A percentile compares a stretch with the other conserved stretches of the same genome.
Evolutionary conservation across 441 rosid species (phyloP).

Genomic region (Arabidopsis hybrid): DNA sequence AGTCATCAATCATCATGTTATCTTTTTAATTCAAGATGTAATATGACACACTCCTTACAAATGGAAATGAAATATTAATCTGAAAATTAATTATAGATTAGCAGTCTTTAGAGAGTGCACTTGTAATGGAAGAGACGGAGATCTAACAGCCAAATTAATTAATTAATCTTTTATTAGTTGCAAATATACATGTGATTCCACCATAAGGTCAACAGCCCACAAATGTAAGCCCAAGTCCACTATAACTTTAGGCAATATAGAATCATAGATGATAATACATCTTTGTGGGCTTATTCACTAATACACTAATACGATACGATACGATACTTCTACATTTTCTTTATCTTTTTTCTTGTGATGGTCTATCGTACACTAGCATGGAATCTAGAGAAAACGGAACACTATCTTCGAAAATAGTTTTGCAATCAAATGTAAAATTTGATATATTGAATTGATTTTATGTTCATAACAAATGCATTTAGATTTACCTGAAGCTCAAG

Average conservation of each 20-base stretch:
- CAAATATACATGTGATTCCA: constrained; percentile 16
- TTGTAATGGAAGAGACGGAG: not conserved
- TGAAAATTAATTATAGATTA: not conserved
- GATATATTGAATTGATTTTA: not conserved
- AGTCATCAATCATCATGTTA: constrained; percentile 24
- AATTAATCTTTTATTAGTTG: not conserved
- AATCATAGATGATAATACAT: too few relatives aligned
- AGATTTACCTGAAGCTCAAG: not conserved
- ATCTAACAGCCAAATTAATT: not conserved
- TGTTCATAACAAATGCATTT: constrained; percentile 17
- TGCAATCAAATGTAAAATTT: not conserved
- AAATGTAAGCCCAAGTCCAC: constrained; percentile 19
- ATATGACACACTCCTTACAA: not conserved
- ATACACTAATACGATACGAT: too few relatives aligned
- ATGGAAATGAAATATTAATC: not conserved
- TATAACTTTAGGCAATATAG: constrained; percentile 6
- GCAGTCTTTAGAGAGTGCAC: not conserved
- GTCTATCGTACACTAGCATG: not conserved
- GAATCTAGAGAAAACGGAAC: not conserved
- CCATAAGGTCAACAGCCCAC: constrained; percentile 4
- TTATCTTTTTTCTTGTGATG: not conserved
- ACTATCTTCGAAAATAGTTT: not conserved
- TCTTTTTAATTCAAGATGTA: constrained; percentile 2
- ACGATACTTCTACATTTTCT: not conserved
- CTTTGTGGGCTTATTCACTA: constrained; percentile 27